These are phyloP conservation scores for Elaeis oleifera DNA, from an alignment of 202 grass and related monocot species.

Conservation along the genomic window DNA sequence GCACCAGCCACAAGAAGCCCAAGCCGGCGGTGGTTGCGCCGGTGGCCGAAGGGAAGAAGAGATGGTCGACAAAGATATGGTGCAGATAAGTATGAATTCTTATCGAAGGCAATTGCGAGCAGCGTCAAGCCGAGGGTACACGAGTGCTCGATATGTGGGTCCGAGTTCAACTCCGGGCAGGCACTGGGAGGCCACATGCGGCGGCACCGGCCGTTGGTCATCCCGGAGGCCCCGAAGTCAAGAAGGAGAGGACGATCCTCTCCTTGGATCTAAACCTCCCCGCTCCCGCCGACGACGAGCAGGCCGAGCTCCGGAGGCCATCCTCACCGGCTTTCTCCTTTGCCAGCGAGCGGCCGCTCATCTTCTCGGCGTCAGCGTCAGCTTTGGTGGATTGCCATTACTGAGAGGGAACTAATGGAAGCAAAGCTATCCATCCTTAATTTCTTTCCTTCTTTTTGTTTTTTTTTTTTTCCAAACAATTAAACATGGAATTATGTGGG, in stretches of 20 bases:
- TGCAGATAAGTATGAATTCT: conserved; percentile 10
- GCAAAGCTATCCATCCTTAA: conserved; percentile 5
- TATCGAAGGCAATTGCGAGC: background rate
- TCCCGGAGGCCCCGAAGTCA: background rate
- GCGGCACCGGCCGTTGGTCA: conserved; percentile 1
- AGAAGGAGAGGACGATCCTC: conserved; percentile 1
- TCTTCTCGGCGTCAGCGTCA: conserved; percentile 11
- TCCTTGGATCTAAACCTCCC: conserved; percentile 12
- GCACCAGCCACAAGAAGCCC: conserved; percentile 22
- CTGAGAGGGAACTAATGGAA: conserved; percentile 17
- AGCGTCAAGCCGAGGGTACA: conserved; percentile 7
- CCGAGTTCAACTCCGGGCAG: conserved; percentile 16
- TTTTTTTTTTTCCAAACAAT: background rate
- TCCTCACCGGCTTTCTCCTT: background rate
- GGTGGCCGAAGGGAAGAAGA: background rate
- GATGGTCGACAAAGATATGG: background rate
- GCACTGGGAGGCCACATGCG: conserved; percentile 20
- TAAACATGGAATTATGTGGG: too few species aligned
- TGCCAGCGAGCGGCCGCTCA: conserved; percentile 5
- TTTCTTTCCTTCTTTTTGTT: background rate
- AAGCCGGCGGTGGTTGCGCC: background rate
- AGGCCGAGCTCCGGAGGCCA: background rate
- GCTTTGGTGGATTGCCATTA: conserved; percentile 24
- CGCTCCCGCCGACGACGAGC: background rate
- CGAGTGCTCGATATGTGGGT: conserved; percentile 16